phyloP scores from a whole-genome alignment of 768 basidiomycete species.

The Pleurotus platypus region DNA sequence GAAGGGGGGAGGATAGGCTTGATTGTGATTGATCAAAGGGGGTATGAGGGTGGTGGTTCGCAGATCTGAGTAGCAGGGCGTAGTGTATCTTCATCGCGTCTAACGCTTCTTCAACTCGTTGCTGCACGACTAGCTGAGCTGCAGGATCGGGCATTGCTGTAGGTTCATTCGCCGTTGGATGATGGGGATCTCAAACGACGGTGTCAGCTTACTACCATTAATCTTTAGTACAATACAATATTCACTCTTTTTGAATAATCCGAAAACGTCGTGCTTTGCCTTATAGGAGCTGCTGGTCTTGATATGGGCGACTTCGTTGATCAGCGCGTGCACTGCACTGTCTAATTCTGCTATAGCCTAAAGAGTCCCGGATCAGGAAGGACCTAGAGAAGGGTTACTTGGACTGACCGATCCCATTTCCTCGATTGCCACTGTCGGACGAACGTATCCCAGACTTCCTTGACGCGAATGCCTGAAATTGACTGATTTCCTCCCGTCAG shows the following conservation, averaged over 20 bases:
- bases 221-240: neutral
- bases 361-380: neutral
- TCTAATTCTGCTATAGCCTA: constrained; percentile 64
- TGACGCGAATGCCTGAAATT: constrained; percentile 38
- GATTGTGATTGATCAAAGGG: constrained; percentile 18
- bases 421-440: constrained; percentile 51
- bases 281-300: constrained; percentile 32
- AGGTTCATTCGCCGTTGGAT: neutral
- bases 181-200: too few species aligned
- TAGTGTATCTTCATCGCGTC: constrained; percentile 61
- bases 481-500: constrained; percentile 39
- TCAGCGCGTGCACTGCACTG: constrained; percentile 41
- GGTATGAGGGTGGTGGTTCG: constrained; percentile 28
- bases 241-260: constrained; percentile 61
- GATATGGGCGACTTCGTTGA: constrained; percentile 34
- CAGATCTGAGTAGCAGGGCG: constrained; percentile 39
- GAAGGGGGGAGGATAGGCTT: constrained; percentile 29
- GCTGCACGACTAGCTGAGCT: constrained; percentile 20
- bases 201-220: too few species aligned
- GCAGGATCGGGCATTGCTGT: constrained; percentile 8
- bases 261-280: constrained; percentile 35
- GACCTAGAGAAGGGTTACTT: neutral
- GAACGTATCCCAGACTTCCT: constrained; percentile 42
- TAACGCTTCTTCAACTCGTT: constrained; percentile 45
- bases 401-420: constrained; percentile 62